Evolutionary conservation across 129 eudicot genomes (phyloP), one percentile per base, ranked within the genome.

Genomic region (Kitagawia praeruptora): DNA sequence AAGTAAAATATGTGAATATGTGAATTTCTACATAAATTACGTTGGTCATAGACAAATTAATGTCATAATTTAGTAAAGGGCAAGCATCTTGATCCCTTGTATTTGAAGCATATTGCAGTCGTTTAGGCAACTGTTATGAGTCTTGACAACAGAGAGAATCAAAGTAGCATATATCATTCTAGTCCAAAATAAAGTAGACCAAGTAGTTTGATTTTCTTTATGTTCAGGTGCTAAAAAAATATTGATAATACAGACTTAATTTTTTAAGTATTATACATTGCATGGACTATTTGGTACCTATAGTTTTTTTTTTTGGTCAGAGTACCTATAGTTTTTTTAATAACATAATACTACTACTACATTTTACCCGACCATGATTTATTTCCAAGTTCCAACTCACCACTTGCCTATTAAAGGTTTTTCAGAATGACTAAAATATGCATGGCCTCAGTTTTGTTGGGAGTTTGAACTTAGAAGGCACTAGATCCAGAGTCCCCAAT

Each of bases 351-450:
- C 3, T 49, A 51, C 14, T 49, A 16, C n/a, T n/a, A n/a, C 4
- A 16, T 49, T 16, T 0, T 51, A 46, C 7, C 58, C n/a, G 4
- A 34, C 73, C 51, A 45, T 9, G 16, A 11, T 6, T 15, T 61
- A 21, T 44, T 78, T 47, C 64, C 8, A 75, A 77, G 88, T 80
- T 47, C 64, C 8, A 75, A 77, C 89, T 80, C 41, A 89, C 98
- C 96, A 48, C 96, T 93, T 41, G 97, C 96, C n/a, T 31, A 31
- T 31, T 31, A 31, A 31, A 31, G 85, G 83, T 89, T 88, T 84
- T 93, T 93, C 6, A 93, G 96, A 78, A 93, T 91, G 83, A 93
- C 86, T 74, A 93, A 93, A 45, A 93, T 93, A 48, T 46, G 98
- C 98, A 82, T 93, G 89, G 83, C 91, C 98, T 42, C 8, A 44